Base-by-base conservation (phyloP, 345 rosid species). In the Brassica nigra region DNA sequence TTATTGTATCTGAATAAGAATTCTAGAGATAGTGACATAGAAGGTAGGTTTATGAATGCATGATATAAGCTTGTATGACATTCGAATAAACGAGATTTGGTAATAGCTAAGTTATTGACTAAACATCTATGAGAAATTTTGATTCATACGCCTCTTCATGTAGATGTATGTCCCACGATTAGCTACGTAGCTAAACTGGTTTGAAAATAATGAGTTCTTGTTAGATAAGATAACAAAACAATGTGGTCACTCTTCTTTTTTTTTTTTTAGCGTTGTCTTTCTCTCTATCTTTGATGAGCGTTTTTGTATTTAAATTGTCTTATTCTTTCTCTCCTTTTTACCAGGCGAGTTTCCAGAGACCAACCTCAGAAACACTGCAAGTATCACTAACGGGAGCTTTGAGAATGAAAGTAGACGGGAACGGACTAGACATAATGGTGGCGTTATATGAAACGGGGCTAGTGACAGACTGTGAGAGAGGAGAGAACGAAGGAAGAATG, bases 401-500 rank as follows among this genome's bases (percentile, higher is more conserved):
- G 69, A 85, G 93, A 71, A 74, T 73, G 36, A 90, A 88, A 70
- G 80, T 88, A 61, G 95, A 93, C 28, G 83, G 77, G 68, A 57
- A 82, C 47, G 95, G 91, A 6, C 88, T 79, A 47, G 86, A 85
- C 59, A 34, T 94, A 52, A 90, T 94, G 97, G 92, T 92, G 83
- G 97, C 89, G 1, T 78, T 94, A 9, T 90, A 94, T 47, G 96
- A 94, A 78, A 87, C 55, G 8, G 97, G 96, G 27, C 68, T 92
- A 70, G 89, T 92, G 80, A 90, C 76, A 4, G 88, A 90, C 82
- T 92, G 94, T 62, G 85, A 54, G 0, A 73, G 52, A 2, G 97
- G 98, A 68, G 98, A 94, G 76, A 94, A 91, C 83, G 88, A 86
- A 83, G 94, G 92, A n/a, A 85, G 86, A 37, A 89, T 94, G 33